phyloP scores from a whole-genome alignment of 768 basidiomycete species.

The Mycena rosella region DNA sequence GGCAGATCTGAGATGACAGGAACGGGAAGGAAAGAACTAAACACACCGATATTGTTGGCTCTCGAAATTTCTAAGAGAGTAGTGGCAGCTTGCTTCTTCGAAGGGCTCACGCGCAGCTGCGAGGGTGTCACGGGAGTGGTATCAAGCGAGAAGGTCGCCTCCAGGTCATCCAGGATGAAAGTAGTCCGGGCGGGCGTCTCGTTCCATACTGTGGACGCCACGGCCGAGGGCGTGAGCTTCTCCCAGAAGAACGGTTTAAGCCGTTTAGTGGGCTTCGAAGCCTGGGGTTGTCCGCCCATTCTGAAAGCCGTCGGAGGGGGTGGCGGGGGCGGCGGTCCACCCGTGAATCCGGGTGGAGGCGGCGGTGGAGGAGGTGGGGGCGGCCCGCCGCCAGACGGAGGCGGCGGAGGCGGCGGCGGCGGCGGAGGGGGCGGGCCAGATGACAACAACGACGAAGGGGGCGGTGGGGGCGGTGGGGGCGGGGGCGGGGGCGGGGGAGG shows the following conservation, averaged over 20 bases:
- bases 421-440: conserved; percentile 43
- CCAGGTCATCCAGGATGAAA: conserved; percentile 79
- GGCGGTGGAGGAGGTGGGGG: conserved; percentile 57
- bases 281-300: conserved; percentile 47
- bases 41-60: conserved; percentile 86
- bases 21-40: neutral
- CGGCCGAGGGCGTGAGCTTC: conserved; percentile 66
- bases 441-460: too few species aligned
- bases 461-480: conserved; percentile 36
- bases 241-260: conserved; percentile 94
- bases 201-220: conserved; percentile 76
- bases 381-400: conserved; percentile 36
- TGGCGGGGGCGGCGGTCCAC: conserved; percentile 43
- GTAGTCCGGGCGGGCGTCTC: conserved; percentile 58
- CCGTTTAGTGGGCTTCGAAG: conserved; percentile 63
- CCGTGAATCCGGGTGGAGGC: conserved; percentile 34
- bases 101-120: conserved; percentile 51
- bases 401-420: conserved; percentile 51
- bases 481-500: conserved; percentile 48
- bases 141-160: conserved; percentile 78
- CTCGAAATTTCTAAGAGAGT: conserved; percentile 80
- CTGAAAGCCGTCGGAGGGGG: conserved; percentile 49
- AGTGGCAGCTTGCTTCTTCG: conserved; percentile 66
- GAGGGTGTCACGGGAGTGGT: conserved; percentile 56
- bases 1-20: conserved; percentile 12